Evolutionary conservation across 805 yeast species (phyloP), one percentile per base, ranked within the genome.

Genomic region (Hanseniaspora guilliermondii): DNA sequence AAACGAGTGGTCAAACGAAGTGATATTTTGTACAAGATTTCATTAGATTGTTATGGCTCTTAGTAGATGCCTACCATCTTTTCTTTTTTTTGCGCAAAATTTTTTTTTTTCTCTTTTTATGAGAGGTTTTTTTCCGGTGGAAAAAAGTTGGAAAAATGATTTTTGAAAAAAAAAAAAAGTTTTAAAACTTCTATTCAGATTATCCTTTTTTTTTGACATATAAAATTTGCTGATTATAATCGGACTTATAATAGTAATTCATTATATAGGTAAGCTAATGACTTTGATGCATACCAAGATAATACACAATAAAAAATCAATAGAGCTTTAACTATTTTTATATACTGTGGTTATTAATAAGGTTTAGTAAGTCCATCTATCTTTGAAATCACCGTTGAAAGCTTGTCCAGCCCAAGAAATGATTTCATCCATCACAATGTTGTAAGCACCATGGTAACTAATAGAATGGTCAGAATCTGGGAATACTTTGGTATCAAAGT

Each of bases 401-500:
- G 89, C 89, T 56, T 72, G 70, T 52, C 66, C 67, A 42, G 83
- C 67, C 95, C 95, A 85, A 53, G 66, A 65, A 24, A 83, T 65
- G 39, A 85, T 68, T 65, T 79, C 79, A 64, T 85, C 86, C 64
- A 76, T 84, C 19, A 85, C 82, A 8, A 85, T 77, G n/a, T 63
- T 70, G 60, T 78, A 76, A 2, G 87, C 91, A 64, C 85, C 83
- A 64, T 85, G 91, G 66, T 77, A 81, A 45, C 78, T 70, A 56
- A 85, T 84, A 38, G 79, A 70, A 63, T 85, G 95, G 61, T 85
- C 88, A 36, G 85, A 79, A 62, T 85, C 95, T 4, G 95, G 91
- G 73, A 85, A 85, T 7, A 84, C 75, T 69, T 80, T 83, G 56
- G 83, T 71, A 62, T 85, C 93, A 60, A 80, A 85, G 68, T 93